These are phyloP conservation scores for Acacia acuminata DNA, from an alignment of 306 rosid species.

Conservation along the genomic window DNA sequence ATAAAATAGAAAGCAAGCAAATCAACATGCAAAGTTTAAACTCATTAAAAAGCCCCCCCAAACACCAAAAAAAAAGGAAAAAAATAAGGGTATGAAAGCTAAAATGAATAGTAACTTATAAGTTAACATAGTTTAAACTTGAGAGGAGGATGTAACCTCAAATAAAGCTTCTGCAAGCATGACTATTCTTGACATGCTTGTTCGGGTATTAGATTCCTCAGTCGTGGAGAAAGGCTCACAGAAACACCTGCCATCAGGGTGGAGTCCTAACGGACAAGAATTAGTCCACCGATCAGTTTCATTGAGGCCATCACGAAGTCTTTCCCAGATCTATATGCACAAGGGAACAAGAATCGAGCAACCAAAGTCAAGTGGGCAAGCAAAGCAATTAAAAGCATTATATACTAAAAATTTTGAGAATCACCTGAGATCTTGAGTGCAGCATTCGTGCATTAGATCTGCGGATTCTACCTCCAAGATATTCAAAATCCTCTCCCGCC, in stretches of 20 bases:
- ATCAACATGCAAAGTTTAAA: neutral
- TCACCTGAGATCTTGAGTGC: slow-evolving; percentile 87
- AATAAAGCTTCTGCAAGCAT: slow-evolving; percentile 95
- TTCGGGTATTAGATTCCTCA: slow-evolving; percentile 80
- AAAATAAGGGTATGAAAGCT: neutral
- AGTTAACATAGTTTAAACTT: slow-evolving; percentile 20
- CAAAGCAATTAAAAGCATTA: neutral
- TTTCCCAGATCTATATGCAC: slow-evolving; percentile 75
- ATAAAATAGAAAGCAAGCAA: slow-evolving; percentile 1
- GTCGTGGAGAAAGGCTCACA: slow-evolving; percentile 62
- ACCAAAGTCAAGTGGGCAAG: slow-evolving; percentile 21
- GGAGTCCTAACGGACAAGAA: slow-evolving; percentile 85
- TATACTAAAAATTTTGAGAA: slow-evolving; percentile 30
- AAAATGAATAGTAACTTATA: neutral
- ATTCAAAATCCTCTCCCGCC: slow-evolving; percentile 53
- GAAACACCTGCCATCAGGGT: slow-evolving; percentile 80
- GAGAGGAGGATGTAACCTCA: slow-evolving; percentile 59
- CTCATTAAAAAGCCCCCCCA: neutral
- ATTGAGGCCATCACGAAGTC: slow-evolving; percentile 79
- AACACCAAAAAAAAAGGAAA: neutral
- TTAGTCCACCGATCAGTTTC: slow-evolving; percentile 58
- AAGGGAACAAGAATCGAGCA: slow-evolving; percentile 20
- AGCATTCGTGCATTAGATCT: slow-evolving; percentile 59
- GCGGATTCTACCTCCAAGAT: slow-evolving; percentile 60
- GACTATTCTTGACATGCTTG: slow-evolving; percentile 92